A percentile compares a stretch with the other conserved stretches of the same genome.
These are phyloP conservation scores for Cydonia oblonga DNA, from an alignment of 331 rosid genomes.

Conservation along the genomic window DNA sequence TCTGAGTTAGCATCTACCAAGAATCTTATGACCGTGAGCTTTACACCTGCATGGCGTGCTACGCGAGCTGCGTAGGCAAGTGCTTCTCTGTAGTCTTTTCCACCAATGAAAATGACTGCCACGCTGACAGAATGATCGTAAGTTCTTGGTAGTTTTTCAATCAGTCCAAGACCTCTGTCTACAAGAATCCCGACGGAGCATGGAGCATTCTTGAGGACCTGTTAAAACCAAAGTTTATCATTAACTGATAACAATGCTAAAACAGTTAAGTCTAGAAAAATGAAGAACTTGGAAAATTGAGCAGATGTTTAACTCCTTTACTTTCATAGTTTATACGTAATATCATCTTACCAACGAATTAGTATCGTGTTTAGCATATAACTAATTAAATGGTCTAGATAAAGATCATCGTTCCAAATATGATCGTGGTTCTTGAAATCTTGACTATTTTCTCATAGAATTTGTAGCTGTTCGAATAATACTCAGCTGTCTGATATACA, in stretches of 20 bases:
- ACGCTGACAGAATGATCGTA: slow-evolving; percentile 21
- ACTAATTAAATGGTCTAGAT: too few relatives aligned
- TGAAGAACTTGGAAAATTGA: not conserved
- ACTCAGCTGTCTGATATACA: not conserved
- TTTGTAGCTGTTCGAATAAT: not conserved
- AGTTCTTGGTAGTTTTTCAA: slow-evolving; percentile 44
- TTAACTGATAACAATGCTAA: not conserved
- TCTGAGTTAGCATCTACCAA: slow-evolving; percentile 49
- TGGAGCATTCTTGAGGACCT: slow-evolving; percentile 67
- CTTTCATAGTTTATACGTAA: too few relatives aligned
- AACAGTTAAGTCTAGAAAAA: not conserved
- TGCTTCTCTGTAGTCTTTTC: slow-evolving; percentile 85
- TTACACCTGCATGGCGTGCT: slow-evolving; percentile 63
- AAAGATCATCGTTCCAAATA: not conserved
- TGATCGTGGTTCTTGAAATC: not conserved
- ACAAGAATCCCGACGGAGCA: slow-evolving; percentile 89
- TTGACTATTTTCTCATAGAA: not conserved
- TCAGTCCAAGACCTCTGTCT: slow-evolving; percentile 75
- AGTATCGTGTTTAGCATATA: too few relatives aligned
- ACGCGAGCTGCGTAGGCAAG: slow-evolving; percentile 61
- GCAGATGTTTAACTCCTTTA: not conserved
- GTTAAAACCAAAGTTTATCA: slow-evolving; percentile 19
- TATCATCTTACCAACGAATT: too few relatives aligned
- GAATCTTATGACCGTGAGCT: slow-evolving; percentile 70
- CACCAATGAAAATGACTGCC: slow-evolving; percentile 79